Base-by-base conservation (phyloP, 2,329 filamentous ascomycete genomes). In the Diaporthe ampelina region DNA sequence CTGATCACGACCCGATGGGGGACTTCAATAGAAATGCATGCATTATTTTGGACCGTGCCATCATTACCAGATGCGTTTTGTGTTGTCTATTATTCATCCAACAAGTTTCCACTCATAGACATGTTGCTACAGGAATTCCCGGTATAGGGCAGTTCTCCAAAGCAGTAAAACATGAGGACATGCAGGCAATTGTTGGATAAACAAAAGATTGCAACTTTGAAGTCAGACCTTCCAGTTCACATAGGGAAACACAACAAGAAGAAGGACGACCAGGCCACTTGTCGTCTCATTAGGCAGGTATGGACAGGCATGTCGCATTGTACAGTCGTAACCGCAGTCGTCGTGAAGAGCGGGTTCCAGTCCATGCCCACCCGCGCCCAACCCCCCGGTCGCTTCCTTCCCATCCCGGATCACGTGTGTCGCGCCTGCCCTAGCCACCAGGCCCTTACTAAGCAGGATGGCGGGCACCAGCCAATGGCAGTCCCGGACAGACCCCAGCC, bases 361-460 rank as follows among this genome's bases (percentile, higher is more conserved):
- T 32, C 24, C 40, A 19, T 2, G 24, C 37, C 58, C 61, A 32
- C 61, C 26, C 29, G 37, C 37, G 1, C 10, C 37, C 11, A 13
- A 40, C 2, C 10, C 37, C 43, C 45, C 43, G 7, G 45, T 26
- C 45, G 45, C 29, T 29, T 37, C 29, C 63, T 29, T 26, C 32
- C 63, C n/a, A 8, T 13, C n/a, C 45, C 40, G 21, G n/a, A 68
- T 68, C 63, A 68, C 63, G 63, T 68, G 63, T 54, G 63, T 52
- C 29, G 45, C 45, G 13, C 63, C 63, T 68, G 63, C 63, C 63
- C 63, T 68, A 68, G 63, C 21, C 45, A 2, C 1, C 8, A 17
- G 11, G 6, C 3, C 11, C 11, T 68, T 48, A 68, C 63, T 68
- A 52, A 68, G 17, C 63, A 7, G 1, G 1, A 3, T 5, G 0